Percentiles rank a stretch among this genome's conserved stretches.
Conservation (phyloP, 495 filamentous ascomycete species). For the Penicillium argentinense region DNA sequence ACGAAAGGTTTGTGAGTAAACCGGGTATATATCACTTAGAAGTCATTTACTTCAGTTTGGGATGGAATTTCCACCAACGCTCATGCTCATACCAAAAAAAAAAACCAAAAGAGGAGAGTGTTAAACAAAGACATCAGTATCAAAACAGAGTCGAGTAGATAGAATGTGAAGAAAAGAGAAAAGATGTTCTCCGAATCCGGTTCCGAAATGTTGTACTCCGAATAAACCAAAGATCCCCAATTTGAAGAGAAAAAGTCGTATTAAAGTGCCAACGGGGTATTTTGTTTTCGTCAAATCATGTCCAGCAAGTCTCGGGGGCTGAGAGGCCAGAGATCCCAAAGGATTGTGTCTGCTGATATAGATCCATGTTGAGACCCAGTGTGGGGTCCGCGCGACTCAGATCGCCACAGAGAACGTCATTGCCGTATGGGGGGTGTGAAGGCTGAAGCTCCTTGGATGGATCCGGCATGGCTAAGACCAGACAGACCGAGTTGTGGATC, state of each 20-base stretch:
- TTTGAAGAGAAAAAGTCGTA: no score
- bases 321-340: conserved; percentile 30
- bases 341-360: conserved; percentile 33
- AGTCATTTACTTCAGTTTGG: conserved; percentile 9
- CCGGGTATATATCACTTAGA: conserved; percentile 26
- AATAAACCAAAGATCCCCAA: no score
- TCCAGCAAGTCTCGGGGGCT: conserved; percentile 35
- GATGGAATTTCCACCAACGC: conserved; percentile 15
- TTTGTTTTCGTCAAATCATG: conserved; percentile 16
- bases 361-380: conserved; percentile 33
- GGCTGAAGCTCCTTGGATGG: conserved; percentile 30
- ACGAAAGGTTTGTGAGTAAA: conserved; percentile 8
- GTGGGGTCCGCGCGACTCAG: conserved; percentile 28
- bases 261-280: no score
- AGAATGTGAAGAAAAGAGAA: neutral
- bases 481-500: conserved; percentile 28
- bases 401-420: conserved; percentile 30
- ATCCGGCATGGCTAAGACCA: conserved; percentile 28
- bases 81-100: conserved; percentile 19
- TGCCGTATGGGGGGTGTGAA: conserved; percentile 36
- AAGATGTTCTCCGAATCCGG: neutral
- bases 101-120: conserved; percentile 1
- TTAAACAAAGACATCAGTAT: conserved; percentile 5
- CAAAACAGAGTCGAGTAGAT: conserved; percentile 3
- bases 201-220: neutral